These are phyloP conservation scores for Trichoderma simmonsii DNA, from an alignment of 2,329 filamentous ascomycete species.

Conservation along the genomic window DNA sequence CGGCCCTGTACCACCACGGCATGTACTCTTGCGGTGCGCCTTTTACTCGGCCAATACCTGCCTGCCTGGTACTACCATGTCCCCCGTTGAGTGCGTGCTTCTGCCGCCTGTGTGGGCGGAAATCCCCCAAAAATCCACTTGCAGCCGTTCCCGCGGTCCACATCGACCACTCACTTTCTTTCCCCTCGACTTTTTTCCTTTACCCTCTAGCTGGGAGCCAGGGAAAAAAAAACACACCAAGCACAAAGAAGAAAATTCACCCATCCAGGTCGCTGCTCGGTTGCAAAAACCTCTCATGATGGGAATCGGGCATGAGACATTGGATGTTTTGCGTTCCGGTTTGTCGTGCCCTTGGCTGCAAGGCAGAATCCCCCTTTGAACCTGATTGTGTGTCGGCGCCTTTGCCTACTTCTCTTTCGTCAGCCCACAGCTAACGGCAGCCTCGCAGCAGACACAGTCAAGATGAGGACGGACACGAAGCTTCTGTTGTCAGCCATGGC, in stretches of 20 bases:
- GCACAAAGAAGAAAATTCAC: background rate
- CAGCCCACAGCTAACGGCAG: background rate
- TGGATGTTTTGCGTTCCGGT: background rate
- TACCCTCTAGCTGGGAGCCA: background rate
- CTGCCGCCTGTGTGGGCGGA: background rate
- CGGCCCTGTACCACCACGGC: background rate
- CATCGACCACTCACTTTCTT: constrained; percentile 17
- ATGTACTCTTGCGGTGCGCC: background rate
- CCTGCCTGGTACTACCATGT: background rate
- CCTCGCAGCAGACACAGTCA: background rate
- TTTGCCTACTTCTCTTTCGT: background rate
- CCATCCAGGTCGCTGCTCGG: background rate
- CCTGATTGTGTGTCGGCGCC: background rate
- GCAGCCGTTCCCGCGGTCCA: constrained; percentile 17
- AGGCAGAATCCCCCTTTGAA: constrained; percentile 2
- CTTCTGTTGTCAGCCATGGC: background rate
- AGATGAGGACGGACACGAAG: background rate
- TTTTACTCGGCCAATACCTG: background rate
- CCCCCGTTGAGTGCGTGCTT: constrained; percentile 11
- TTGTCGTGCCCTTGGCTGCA: background rate
- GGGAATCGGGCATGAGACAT: background rate
- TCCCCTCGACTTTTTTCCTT: constrained; percentile 18
- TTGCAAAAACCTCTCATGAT: background rate
- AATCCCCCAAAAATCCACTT: constrained; percentile 9
- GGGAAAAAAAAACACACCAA: background rate